Evolutionary conservation across 2,329 filamentous ascomycete genomes (phyloP).

Genomic region (Botryosphaeria agaves): DNA sequence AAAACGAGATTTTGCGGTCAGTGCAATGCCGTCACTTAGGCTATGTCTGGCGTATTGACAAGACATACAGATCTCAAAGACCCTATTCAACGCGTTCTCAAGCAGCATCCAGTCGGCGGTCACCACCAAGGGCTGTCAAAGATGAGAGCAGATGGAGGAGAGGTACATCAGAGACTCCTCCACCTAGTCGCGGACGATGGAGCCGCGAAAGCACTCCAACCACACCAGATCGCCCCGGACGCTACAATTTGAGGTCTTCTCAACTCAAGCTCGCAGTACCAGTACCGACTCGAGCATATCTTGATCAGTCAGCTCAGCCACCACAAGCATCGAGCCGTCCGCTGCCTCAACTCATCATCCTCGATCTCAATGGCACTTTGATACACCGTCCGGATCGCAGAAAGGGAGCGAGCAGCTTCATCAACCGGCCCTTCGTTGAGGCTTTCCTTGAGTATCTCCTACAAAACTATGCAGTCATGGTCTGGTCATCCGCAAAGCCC

Average conservation of each 20-base stretch:
- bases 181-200: neutral
- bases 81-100: neutral
- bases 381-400: constrained; percentile 44
- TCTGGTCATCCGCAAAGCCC: constrained; percentile 78
- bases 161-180: neutral
- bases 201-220: neutral
- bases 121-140: neutral
- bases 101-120: neutral
- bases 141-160: neutral
- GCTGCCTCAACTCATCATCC: constrained; percentile 57
- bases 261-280: constrained; percentile 4
- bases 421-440: constrained; percentile 48
- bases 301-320: constrained; percentile 4
- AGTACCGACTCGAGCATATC: constrained; percentile 7
- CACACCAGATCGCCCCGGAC: neutral
- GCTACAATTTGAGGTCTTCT: neutral
- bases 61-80: neutral
- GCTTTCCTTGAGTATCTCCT: constrained; percentile 61
- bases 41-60: neutral
- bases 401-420: constrained; percentile 34
- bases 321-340: constrained; percentile 20
- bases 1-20: neutral
- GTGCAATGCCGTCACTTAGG: neutral
- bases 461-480: constrained; percentile 57
- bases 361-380: constrained; percentile 89